Evolutionary conservation across 208 protist genomes (phyloP).

Genomic region (Acanthamoeba castellanii): DNA sequence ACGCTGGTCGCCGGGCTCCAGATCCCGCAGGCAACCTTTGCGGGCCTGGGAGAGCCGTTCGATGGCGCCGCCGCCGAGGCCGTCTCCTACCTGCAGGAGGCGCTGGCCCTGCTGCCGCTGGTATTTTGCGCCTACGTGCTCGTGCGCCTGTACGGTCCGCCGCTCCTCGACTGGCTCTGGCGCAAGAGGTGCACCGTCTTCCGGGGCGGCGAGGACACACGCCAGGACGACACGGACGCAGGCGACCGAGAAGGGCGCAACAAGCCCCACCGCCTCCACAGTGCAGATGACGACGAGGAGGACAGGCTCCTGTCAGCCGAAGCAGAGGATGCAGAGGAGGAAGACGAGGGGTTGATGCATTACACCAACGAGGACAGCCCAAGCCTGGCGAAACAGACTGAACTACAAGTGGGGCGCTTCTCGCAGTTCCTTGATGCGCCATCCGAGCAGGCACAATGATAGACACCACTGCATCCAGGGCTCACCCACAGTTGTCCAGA

Average conservation of each 20-base stretch:
- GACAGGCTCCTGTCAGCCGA: neutral
- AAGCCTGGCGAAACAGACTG: too few relatives aligned
- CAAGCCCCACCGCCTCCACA: too few relatives aligned
- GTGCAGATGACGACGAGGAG: neutral
- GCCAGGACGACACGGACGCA: neutral
- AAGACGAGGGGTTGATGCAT: neutral
- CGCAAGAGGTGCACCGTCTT: neutral
- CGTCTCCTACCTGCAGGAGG: too few relatives aligned
- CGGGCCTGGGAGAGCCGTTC: neutral
- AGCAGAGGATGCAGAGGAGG: neutral
- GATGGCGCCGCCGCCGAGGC: slow-evolving; percentile 4
- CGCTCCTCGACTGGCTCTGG: slow-evolving; percentile 1
- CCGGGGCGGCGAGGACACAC: neutral
- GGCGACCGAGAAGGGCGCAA: too few relatives aligned
- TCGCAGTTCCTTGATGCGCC: neutral
- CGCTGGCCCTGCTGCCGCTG: neutral
- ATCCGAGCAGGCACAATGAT: too few relatives aligned
- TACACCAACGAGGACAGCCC: neutral
- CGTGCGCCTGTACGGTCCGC: neutral
- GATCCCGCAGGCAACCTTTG: slow-evolving; percentile 2
- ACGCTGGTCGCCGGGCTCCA: neutral
- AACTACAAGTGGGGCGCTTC: too few relatives aligned
- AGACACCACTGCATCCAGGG: too few relatives aligned
- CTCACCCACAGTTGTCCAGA: too few relatives aligned
- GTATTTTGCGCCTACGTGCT: slow-evolving; percentile 35